Evolutionary conservation across 371 early-diverging fungal genomes (phyloP), one percentile per base, ranked within the genome.

Genomic region (Gilbertella persicaria): DNA sequence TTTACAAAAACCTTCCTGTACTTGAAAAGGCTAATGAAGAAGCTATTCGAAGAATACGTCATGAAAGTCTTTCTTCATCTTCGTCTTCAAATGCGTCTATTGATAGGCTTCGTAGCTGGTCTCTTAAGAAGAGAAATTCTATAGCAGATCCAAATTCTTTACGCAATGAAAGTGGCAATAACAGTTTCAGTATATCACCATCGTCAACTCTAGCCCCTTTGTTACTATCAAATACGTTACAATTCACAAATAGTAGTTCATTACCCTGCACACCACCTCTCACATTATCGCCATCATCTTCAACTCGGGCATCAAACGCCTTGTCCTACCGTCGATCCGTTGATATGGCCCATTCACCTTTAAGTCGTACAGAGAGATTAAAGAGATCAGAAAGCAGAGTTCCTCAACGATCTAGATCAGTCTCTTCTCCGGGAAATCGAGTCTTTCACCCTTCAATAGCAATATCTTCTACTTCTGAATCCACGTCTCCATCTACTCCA

Each of bases 1-100:
- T 84, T 4, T 96, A 90, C 80, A 94, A 94, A 55, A 97, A 97
- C 64, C 60, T 97, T 39, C 86, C 87, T 0, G 79, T 86, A 16
- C 77, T 97, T 3, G 97, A 92, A 53, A 91, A 93, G 56, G 95
- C 93, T 16, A 97, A 97, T 63, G 85, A 88, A 55, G 85, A 92
- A 43, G 78, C 84, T 39, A 85, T 90, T 35, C 69, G 83, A n/a
- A 90, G 85, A 56, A 73, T 90, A 20, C 70, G 85, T n/a, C 73
- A 74, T 29, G 75, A 78, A 16, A 69, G 49, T 10, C 36, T 46
- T 25, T 26, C 51, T 4, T 40, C 53, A 9, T 43, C 49, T 4
- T 33, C 58, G 14, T 39, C 57, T 5, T 56, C 50, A 12, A 50
- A 13, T 19, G 43, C 57, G 0, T 12, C 33, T 0, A 30, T 50